Percentiles rank a stretch among this genome's conserved stretches.
phyloP scores from a whole-genome alignment of 2,329 filamentous ascomycete species.

The Talaromyces piceae region DNA sequence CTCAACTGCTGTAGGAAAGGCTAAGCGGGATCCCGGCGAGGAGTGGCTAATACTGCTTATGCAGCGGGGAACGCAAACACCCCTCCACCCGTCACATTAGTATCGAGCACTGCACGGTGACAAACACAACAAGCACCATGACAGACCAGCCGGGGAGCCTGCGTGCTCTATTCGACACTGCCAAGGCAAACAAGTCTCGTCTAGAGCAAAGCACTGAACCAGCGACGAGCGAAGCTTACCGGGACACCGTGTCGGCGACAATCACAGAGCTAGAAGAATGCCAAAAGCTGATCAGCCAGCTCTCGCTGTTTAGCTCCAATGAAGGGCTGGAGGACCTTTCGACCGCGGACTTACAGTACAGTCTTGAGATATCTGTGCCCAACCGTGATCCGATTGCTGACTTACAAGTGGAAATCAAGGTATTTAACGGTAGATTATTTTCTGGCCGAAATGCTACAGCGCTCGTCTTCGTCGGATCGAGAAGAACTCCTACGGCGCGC shows the following conservation, averaged over 20 bases:
- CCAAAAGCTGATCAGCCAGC: conserved; percentile 57
- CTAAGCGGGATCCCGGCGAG: no score
- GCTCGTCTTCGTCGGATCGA: conserved; percentile 56
- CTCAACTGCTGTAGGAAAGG: no score
- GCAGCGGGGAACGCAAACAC: no score
- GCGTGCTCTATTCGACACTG: conserved; percentile 46
- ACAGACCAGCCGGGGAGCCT: conserved; percentile 48
- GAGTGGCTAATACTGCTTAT: no score
- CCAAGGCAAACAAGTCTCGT: conserved; percentile 47
- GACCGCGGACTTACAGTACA: conserved; percentile 71
- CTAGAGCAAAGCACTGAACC: conserved; percentile 60
- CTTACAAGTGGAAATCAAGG: conserved; percentile 38
- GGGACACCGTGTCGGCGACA: conserved; percentile 58
- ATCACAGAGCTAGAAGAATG: conserved; percentile 68
- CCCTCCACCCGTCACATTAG: no score
- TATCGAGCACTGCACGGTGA: no score
- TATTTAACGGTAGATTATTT: conserved; percentile 72
- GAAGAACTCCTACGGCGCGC: conserved; percentile 56
- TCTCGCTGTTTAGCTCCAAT: conserved; percentile 84
- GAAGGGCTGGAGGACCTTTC: conserved; percentile 80
- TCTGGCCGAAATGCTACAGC: conserved; percentile 71
- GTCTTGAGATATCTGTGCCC: background rate
- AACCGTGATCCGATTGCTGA: background rate
- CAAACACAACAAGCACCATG: conserved; percentile 18
- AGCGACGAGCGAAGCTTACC: conserved; percentile 58